These are phyloP conservation scores for Bondarzewia mesenterica DNA, from an alignment of 1,284 basidiomycete genomes.

Conservation along the genomic window DNA sequence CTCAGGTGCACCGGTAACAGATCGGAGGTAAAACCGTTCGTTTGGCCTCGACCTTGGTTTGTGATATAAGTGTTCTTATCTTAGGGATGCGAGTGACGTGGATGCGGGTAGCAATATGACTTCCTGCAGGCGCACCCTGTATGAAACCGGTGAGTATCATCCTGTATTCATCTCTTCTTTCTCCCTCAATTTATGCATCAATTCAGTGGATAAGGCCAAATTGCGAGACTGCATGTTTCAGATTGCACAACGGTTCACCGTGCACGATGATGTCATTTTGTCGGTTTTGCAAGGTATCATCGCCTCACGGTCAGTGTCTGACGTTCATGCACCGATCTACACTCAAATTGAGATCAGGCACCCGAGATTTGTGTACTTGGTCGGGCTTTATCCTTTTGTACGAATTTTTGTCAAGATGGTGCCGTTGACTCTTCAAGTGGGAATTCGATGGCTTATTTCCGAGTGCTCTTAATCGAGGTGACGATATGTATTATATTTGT, in stretches of 20 bases:
- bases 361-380: neutral
- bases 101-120: too few relatives aligned
- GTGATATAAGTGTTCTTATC: too few relatives aligned
- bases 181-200: neutral
- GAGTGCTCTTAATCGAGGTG: neutral
- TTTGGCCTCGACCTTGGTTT: too few relatives aligned
- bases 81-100: too few relatives aligned
- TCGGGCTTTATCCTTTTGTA: neutral
- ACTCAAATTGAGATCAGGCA: neutral
- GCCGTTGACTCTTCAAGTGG: neutral
- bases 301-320: neutral
- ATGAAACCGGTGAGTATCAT: neutral
- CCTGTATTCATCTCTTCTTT: neutral
- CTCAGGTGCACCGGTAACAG: too few relatives aligned
- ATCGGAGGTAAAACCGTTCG: too few relatives aligned
- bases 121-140: neutral
- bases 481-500: neutral
- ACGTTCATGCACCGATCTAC: neutral
- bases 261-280: slow-evolving; percentile 7
- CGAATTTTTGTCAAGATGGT: neutral
- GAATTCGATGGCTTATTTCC: neutral
- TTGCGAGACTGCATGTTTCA: neutral
- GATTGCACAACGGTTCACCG: neutral
- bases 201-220: neutral
- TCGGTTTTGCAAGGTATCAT: neutral